phyloP scores from a whole-genome alignment of 1,284 basidiomycete species.

The Coniferiporia weirii region DNA sequence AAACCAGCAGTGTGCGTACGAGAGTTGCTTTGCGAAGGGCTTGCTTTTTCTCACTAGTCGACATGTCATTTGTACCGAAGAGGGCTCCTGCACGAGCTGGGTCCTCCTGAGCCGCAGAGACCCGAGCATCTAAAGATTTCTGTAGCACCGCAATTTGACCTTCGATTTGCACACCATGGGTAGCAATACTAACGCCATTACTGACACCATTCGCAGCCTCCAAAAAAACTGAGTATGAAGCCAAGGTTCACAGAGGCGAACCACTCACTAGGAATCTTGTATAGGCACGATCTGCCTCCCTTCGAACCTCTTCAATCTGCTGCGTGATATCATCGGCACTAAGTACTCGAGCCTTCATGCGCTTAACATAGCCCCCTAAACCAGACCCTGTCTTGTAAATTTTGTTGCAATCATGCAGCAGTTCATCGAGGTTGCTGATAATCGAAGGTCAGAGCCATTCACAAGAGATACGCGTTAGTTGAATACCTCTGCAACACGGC shows the following conservation, averaged over 20 bases:
- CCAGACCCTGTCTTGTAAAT: background rate
- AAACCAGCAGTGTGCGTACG: background rate
- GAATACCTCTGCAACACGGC: background rate
- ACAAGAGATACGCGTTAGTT: background rate
- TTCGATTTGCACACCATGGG: too few relatives aligned
- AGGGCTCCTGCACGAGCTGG: background rate
- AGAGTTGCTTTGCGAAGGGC: background rate
- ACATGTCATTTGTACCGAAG: background rate
- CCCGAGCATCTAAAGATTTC: background rate
- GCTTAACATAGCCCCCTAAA: background rate
- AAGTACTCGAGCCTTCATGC: background rate
- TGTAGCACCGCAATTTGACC: background rate
- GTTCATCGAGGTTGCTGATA: background rate
- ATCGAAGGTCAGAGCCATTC: background rate
- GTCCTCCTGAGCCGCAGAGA: background rate
- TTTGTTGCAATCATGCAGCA: background rate
- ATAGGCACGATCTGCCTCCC: background rate
- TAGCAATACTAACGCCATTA: background rate
- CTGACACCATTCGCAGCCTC: background rate
- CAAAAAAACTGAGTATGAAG: background rate
- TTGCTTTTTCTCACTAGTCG: background rate
- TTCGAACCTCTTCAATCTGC: background rate
- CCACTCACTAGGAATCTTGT: background rate
- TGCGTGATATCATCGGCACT: background rate
- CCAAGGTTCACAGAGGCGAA: background rate